Conservation (phyloP, 768 basidiomycete genomes). For the Leccinellum albellum region DNA sequence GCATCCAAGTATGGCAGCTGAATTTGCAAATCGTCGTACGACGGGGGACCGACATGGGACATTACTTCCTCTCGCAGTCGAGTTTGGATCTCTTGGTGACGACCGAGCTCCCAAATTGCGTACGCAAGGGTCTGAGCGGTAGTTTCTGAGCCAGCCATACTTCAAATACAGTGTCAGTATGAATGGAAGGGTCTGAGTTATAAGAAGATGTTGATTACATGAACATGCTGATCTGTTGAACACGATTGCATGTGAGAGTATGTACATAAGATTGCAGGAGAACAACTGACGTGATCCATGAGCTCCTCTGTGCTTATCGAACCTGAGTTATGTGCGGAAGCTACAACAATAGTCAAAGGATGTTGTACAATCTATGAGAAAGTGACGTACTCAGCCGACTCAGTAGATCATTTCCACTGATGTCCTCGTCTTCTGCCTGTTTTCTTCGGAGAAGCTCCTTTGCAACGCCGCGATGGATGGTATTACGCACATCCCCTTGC, state of each 20-base stretch:
- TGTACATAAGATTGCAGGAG: no score
- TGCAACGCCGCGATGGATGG: constrained; percentile 10
- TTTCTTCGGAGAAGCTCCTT: constrained; percentile 10
- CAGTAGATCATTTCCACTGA: constrained; percentile 2
- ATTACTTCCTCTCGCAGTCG: constrained; percentile 1
- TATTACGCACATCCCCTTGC: constrained; percentile 13
- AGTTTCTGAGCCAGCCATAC: constrained; percentile 6
- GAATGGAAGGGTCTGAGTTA: neutral
- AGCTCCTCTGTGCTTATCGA: neutral
- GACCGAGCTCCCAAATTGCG: constrained; percentile 6
- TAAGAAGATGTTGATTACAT: neutral
- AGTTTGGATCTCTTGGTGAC: constrained; percentile 1
- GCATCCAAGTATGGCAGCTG: constrained; percentile 6
- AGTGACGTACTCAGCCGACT: neutral
- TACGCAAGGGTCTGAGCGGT: constrained; percentile 5
- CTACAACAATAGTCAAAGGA: neutral
- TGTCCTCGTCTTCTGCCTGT: neutral
- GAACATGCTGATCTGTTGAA: constrained; percentile 10
- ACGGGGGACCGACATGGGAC: neutral
- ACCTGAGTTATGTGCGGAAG: constrained; percentile 3
- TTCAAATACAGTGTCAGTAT: neutral
- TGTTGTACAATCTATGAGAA: neutral
- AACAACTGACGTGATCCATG: constrained; percentile 4
- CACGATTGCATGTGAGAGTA: neutral
- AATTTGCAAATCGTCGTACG: constrained; percentile 6